Percentiles rank a stretch among this genome's conserved stretches.
phyloP scores from a whole-genome alignment of 2,329 filamentous ascomycete species.

The Corynespora cassiicola region DNA sequence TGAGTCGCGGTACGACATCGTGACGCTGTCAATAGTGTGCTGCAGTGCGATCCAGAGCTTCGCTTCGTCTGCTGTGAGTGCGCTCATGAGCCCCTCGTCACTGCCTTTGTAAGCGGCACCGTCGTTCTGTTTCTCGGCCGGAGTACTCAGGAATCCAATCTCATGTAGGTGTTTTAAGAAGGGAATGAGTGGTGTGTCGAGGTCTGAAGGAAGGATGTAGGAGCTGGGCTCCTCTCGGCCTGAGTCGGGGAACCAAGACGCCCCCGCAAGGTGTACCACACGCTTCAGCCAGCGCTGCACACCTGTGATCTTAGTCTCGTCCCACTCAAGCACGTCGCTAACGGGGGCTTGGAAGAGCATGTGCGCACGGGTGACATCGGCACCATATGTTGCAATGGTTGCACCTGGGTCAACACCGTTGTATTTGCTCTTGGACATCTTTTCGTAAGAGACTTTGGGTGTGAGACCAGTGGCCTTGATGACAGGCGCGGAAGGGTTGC shows the following conservation, averaged over 20 bases:
- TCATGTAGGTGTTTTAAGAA: constrained; percentile 24
- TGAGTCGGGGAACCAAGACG: constrained; percentile 26
- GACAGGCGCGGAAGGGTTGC: constrained; percentile 61
- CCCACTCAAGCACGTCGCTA: constrained; percentile 85
- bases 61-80: constrained; percentile 39
- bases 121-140: no score
- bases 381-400: constrained; percentile 77
- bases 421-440: constrained; percentile 95
- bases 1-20: constrained; percentile 71
- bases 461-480: constrained; percentile 66
- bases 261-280: constrained; percentile 62
- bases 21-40: constrained; percentile 70
- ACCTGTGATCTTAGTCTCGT: constrained; percentile 80
- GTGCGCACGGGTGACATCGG: constrained; percentile 84
- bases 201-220: constrained; percentile 25
- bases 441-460: constrained; percentile 75
- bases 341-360: constrained; percentile 90
- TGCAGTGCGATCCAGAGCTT: constrained; percentile 71
- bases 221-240: constrained; percentile 25
- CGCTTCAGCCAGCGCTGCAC: constrained; percentile 81
- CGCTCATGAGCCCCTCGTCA: constrained; percentile 11
- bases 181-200: constrained; percentile 28
- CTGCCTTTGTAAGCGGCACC: background rate
- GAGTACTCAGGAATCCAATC: no score
- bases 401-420: constrained; percentile 84